A percentile compares a stretch with the other conserved stretches of the same genome.
Conservation (phyloP, 768 basidiomycete species). For the Rubroboletus pulcherrimus region DNA sequence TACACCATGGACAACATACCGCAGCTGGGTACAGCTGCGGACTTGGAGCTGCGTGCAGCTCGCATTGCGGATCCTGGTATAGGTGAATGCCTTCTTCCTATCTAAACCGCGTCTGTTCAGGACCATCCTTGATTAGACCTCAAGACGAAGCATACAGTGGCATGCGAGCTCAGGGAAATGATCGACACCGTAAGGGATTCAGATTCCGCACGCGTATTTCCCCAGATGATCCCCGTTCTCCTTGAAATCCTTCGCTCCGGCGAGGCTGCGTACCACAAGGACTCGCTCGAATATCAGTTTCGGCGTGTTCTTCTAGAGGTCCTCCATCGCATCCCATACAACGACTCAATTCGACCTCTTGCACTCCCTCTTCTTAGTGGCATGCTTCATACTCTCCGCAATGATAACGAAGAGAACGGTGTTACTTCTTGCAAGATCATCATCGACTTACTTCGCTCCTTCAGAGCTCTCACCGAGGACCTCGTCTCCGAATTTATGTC, state of each 20-base stretch:
- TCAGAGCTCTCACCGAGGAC: conserved; percentile 68
- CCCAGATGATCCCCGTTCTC: conserved; percentile 69
- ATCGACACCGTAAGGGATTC: conserved; percentile 75
- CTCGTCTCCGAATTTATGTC: conserved; percentile 75
- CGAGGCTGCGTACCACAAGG: conserved; percentile 63
- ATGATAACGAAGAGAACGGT: conserved; percentile 97
- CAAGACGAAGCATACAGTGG: conserved; percentile 64
- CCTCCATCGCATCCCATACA: conserved; percentile 79
- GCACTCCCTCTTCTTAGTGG: conserved; percentile 66
- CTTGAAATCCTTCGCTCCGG: conserved; percentile 69
- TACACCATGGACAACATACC: conserved; percentile 42
- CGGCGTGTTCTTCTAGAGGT: conserved; percentile 87
- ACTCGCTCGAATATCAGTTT: conserved; percentile 71
- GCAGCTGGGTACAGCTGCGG: conserved; percentile 44
- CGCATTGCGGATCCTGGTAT: conserved; percentile 72
- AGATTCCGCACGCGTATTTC: conserved; percentile 66
- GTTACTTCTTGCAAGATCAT: conserved; percentile 86
- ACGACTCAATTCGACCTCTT: conserved; percentile 72
- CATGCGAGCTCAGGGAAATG: conserved; percentile 76
- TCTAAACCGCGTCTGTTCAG: not conserved
- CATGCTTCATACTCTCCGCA: conserved; percentile 77
- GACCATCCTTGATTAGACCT: conserved; percentile 47
- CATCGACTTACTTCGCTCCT: conserved; percentile 81
- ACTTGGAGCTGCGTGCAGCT: conserved; percentile 69
- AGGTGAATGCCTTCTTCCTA: conserved; percentile 39